These are phyloP conservation scores for Marchantia polymorpha DNA, from an alignment of 225 moss, liverwort and hornwort genomes.

Conservation along the genomic window DNA sequence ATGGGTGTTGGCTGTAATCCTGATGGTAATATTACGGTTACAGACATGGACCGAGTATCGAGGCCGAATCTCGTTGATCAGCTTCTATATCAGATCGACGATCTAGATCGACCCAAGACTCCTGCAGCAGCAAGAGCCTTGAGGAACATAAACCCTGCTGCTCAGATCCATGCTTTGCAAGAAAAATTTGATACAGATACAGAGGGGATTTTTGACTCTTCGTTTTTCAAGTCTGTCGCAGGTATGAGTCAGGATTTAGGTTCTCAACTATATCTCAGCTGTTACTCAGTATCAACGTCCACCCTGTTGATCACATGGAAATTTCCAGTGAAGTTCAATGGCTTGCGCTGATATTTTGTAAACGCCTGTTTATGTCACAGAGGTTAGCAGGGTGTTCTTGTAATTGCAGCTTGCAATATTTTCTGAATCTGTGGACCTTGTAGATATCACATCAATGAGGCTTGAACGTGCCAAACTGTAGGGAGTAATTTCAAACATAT, in stretches of 20 bases:
- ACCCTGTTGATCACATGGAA: background rate
- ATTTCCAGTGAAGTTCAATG: background rate
- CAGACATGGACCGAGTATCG: conserved; percentile 93
- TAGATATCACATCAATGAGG: conserved; percentile 24
- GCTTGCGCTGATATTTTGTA: background rate
- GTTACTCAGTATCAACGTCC: background rate
- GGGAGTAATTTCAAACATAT: conserved; percentile 21
- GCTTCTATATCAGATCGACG: conserved; percentile 78
- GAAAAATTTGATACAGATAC: conserved; percentile 88
- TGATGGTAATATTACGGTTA: conserved; percentile 82
- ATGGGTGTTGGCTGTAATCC: conserved; percentile 97
- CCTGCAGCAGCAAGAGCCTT: conserved; percentile 90
- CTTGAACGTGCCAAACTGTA: conserved; percentile 20
- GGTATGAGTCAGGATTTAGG: conserved; percentile 27
- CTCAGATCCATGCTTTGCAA: conserved; percentile 90
- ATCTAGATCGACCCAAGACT: conserved; percentile 80
- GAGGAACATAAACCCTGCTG: conserved; percentile 85
- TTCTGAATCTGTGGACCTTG: conserved; percentile 24
- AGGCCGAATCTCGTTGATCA: conserved; percentile 86
- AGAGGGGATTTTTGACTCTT: conserved; percentile 92
- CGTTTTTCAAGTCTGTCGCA: conserved; percentile 95
- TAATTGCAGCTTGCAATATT: conserved; percentile 15
- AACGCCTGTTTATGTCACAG: background rate
- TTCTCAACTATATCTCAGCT: background rate
- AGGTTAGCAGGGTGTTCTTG: background rate